These are phyloP conservation scores for Paraphaeosphaeria minitans DNA, from an alignment of 2,329 filamentous ascomycete genomes.

Conservation along the genomic window DNA sequence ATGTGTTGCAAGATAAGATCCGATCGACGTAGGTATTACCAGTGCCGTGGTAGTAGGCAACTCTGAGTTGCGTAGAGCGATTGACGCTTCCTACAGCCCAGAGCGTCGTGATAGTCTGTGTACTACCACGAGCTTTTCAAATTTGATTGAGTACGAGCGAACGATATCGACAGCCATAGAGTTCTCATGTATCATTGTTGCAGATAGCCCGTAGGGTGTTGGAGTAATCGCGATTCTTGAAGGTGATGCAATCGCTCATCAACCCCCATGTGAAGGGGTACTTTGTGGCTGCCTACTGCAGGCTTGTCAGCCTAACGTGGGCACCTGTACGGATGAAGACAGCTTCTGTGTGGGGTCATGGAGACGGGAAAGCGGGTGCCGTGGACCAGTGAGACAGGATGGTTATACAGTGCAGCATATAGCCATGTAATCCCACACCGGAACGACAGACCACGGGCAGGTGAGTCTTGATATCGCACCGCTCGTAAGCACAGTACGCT, in stretches of 20 bases:
- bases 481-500: background rate
- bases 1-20: background rate
- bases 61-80: background rate
- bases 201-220: conserved; percentile 23
- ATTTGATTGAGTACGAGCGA: conserved; percentile 27
- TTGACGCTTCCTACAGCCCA: background rate
- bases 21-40: background rate
- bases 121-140: background rate
- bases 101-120: background rate
- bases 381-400: conserved; percentile 8
- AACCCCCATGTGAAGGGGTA: conserved; percentile 10
- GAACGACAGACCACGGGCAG: background rate
- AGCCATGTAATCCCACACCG: background rate
- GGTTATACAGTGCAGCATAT: background rate
- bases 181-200: conserved; percentile 27
- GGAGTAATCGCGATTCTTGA: conserved; percentile 22
- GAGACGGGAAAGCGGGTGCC: background rate
- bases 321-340: background rate
- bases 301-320: background rate
- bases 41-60: background rate
- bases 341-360: background rate
- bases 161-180: conserved; percentile 8
- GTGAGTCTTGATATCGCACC: background rate
- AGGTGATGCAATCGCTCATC: conserved; percentile 23
- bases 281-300: conserved; percentile 8